Base-by-base conservation (phyloP, 257 asterid genomes). In the Jacaranda copaia region DNA sequence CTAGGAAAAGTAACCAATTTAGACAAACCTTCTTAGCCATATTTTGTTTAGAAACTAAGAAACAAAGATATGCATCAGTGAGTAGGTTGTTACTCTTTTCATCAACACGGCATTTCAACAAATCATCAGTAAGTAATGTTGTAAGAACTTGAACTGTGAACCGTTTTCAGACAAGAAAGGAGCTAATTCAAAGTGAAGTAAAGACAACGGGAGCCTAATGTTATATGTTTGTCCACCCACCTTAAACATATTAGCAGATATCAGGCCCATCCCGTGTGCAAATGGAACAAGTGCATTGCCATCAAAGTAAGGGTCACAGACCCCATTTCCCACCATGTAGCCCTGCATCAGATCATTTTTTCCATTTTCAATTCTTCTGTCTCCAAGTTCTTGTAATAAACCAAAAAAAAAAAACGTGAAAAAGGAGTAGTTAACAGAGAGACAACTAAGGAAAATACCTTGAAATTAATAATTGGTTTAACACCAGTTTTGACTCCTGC, bases 291-390 rank as follows among this genome's bases (percentile, higher is more conserved):
- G 82, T 10, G 92, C 83, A 66, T 85, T 79, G 46, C 90, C 94
- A 70, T 89, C 94, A 81, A 74, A 85, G 2, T 73, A 18, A 4
- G 16, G 19, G 52, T 86, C 94, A 62, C 86, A 77, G n/a, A 84
- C 84, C 15, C 94, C 94, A 68, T 89, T 86, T 51, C 94, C 94
- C 38, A 89, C 61, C 85, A 86, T 74, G 85, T 89, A 89, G 6
- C 92, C 94, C 94, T 87, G 80, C 77, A 68, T 59, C 69, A 49
- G 43, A 73, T 57, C 62, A 35, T 48, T 53, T 20, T 39, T 64
- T 38, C 39, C 65, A 20, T 19, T 65, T 20, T 52, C 72, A 69
- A 39, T 9, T 61, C 38, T 8, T 57, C n/a, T 14, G 38, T 38
- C 46, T 38, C 36, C 38, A 53, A 59, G 12, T 48, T 39, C 14